Evolutionary conservation across 2,329 filamentous ascomycete genomes (phyloP), one percentile per base, ranked within the genome.

Genomic region (Eurotiales sp.): DNA sequence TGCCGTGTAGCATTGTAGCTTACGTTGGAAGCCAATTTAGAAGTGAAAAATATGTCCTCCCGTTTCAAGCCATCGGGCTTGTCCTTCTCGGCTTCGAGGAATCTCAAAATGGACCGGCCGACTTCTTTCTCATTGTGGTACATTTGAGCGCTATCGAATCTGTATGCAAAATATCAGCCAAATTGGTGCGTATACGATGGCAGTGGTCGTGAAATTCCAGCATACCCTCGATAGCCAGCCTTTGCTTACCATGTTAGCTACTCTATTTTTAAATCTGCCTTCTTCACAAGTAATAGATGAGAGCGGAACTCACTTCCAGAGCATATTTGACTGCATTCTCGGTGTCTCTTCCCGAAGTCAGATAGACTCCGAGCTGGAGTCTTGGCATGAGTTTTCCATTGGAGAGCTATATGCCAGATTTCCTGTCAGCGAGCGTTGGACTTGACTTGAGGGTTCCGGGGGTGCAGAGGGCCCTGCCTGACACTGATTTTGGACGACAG

Each of bases 31-130:
- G 82, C 83, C 12, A 93, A 77, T 72, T 93, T 95, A 30, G 85
- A 86, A 0, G 88, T 93, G 66, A 88, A 91, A 68, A 88, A 88
- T 48, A 93, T 74, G 61, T 91, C 83, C 51, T 84, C 79, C 4
- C 88, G 79, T 56, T 75, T 78, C 23, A 90, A 65, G 0, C 72
- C 75, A 0, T 73, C 60, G 0, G 67, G 71, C 56, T 82, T 81
- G 72, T 69, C 2, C 60, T 62, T 47, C 70, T 70, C 32, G 68
- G 61, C 3, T 30, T 57, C 54, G 36, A 88, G 69, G 58, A 80
- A 87, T 17, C 76, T 70, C 2, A 66, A 65, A 55, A 93, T 85
- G 8, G 86, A 84, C 27, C 75, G 71, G 1, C 87, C 88, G 12
- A 84, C 82, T 58, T 88, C 80, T 30, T 74, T 74, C 68, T 93